Percentiles rank a stretch among this genome's conserved stretches.
Evolutionary conservation across 441 rosid genomes (phyloP).

Genomic region (Cnidoscolus chayamansa): DNA sequence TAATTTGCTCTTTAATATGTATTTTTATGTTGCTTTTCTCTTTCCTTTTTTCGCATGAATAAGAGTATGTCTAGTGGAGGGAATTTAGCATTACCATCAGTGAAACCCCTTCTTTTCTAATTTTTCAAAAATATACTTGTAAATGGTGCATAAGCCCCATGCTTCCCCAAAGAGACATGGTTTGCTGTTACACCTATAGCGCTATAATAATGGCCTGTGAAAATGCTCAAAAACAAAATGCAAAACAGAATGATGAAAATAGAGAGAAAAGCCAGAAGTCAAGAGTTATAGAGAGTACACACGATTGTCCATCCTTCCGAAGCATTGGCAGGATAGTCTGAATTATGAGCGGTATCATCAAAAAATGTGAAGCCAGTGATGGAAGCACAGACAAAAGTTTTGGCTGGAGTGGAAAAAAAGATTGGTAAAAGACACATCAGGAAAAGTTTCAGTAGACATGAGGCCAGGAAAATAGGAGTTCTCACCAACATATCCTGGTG

Average conservation of each 20-base stretch:
- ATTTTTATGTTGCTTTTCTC: too few relatives aligned
- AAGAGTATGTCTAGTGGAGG: too few relatives aligned
- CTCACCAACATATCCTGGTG: constrained; percentile 59
- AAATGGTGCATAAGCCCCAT: neutral
- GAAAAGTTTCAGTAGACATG: constrained; percentile 17
- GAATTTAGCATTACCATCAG: neutral
- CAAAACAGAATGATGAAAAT: neutral
- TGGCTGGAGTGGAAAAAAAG: constrained; percentile 44
- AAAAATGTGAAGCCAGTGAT: constrained; percentile 75
- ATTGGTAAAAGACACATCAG: constrained; percentile 19
- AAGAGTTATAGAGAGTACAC: constrained; percentile 34
- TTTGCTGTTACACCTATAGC: too few relatives aligned
- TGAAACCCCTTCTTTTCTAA: neutral
- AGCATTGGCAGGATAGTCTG: constrained; percentile 87
- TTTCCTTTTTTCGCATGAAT: too few relatives aligned
- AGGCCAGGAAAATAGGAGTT: constrained; percentile 22
- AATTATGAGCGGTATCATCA: constrained; percentile 79
- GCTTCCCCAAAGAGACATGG: neutral
- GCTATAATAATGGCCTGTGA: neutral
- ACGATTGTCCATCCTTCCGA: constrained; percentile 65
- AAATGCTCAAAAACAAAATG: constrained; percentile 1
- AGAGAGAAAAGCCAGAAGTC: constrained; percentile 6
- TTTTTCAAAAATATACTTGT: neutral
- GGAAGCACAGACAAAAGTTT: constrained; percentile 86
- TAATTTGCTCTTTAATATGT: too few relatives aligned